phyloP scores from a whole-genome alignment of 148 eudicot species.

The Rheum nobile region DNA sequence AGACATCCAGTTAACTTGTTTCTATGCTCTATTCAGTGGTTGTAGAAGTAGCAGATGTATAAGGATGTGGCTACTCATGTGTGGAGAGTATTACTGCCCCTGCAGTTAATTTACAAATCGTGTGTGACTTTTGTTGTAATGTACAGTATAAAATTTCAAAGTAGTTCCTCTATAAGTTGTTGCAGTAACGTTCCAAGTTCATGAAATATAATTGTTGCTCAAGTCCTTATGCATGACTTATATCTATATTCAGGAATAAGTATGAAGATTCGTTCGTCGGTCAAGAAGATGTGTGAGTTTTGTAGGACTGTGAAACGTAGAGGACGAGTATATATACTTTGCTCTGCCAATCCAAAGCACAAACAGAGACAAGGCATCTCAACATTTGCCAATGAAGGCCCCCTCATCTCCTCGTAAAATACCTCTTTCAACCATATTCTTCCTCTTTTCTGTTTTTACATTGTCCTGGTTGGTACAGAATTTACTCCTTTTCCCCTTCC shows the following conservation, averaged over 20 bases:
- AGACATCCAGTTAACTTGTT: not conserved
- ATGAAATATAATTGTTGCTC: not conserved
- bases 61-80: not conserved
- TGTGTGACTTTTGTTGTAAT: not conserved
- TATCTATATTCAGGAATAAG: constrained; percentile 13
- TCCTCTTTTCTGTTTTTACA: not conserved
- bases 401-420: not conserved
- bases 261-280: constrained; percentile 80
- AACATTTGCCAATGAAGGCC: constrained; percentile 40
- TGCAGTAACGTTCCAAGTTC: not conserved
- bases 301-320: constrained; percentile 75
- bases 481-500: not conserved
- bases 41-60: not conserved
- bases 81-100: not conserved
- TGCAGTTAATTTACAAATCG: not conserved
- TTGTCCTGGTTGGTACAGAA: not conserved
- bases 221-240: not conserved
- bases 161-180: not conserved
- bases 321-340: constrained; percentile 60
- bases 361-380: constrained; percentile 85
- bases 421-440: not conserved
- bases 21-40: not conserved
- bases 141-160: not conserved
- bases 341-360: constrained; percentile 75
- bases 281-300: constrained; percentile 83